Percentiles rank a stretch among this genome's conserved stretches.
phyloP scores from a whole-genome alignment of 1,139 yeast genomes.

The Pichia cactophila region DNA sequence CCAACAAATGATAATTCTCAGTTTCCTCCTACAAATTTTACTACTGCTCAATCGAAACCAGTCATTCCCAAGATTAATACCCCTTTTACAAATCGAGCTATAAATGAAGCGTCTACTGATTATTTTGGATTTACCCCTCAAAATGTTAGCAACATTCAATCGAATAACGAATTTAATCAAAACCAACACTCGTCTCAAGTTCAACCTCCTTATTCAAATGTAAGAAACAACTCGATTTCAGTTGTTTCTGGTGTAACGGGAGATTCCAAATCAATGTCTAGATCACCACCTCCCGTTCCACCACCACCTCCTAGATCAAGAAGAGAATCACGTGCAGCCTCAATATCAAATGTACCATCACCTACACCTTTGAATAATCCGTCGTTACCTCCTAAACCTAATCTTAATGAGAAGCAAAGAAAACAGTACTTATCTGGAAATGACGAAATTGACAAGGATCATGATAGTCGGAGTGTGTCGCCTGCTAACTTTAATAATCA shows the following conservation, averaged over 20 bases:
- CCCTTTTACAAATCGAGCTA: not conserved
- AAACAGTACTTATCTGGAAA: constrained; percentile 21
- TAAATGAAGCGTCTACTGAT: not conserved
- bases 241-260: not conserved
- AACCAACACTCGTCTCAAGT: not conserved
- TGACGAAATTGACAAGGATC: constrained; percentile 1
- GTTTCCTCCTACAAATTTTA: not conserved
- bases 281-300: constrained; percentile 24
- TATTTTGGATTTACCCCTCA: not conserved
- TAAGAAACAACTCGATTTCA: not conserved
- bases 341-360: constrained; percentile 22
- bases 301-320: constrained; percentile 28
- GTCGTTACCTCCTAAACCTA: constrained; percentile 35
- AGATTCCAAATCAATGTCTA: constrained; percentile 3
- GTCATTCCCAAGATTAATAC: not conserved
- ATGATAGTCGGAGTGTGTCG: not conserved
- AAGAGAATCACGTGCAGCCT: constrained; percentile 13
- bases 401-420: constrained; percentile 21
- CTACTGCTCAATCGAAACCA: not conserved
- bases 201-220: not conserved
- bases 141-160: not conserved
- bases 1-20: not conserved
- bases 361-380: constrained; percentile 23
- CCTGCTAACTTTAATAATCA: not conserved
- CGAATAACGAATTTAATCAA: not conserved